Evolutionary conservation across 2,329 filamentous ascomycete species (phyloP).

Genomic region (Ceratocystis huliohia): DNA sequence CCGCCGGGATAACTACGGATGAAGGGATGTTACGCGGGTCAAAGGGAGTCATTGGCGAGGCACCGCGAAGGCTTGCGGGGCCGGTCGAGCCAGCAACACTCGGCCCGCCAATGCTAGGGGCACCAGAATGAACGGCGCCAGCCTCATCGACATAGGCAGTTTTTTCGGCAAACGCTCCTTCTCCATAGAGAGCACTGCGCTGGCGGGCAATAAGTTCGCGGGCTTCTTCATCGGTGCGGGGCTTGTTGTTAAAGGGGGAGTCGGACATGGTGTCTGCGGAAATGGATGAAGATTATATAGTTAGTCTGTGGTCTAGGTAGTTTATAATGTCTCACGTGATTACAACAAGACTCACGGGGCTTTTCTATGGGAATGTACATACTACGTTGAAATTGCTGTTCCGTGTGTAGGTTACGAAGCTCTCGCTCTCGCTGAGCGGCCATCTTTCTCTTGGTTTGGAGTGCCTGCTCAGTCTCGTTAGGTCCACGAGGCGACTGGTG

Average conservation of each 20-base stretch:
- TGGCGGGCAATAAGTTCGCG: slow-evolving; percentile 92
- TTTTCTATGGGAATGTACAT: slow-evolving; percentile 33
- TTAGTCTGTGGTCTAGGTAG: not conserved
- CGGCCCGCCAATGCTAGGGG: slow-evolving; percentile 51
- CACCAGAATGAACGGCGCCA: slow-evolving; percentile 48
- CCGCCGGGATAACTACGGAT: slow-evolving; percentile 28
- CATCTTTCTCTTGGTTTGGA: slow-evolving; percentile 98
- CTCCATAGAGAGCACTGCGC: slow-evolving; percentile 85
- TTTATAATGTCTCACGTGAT: not conserved
- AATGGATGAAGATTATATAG: not conserved
- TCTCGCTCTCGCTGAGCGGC: slow-evolving; percentile 97
- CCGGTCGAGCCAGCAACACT: slow-evolving; percentile 31
- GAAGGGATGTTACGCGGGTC: slow-evolving; percentile 33
- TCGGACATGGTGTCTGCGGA: slow-evolving; percentile 40
- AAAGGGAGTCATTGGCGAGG: slow-evolving; percentile 65
- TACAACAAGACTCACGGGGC: not conserved
- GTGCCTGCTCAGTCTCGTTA: slow-evolving; percentile 92
- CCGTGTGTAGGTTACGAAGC: slow-evolving; percentile 98
- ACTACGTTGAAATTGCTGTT: slow-evolving; percentile 99
- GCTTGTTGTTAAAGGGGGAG: slow-evolving; percentile 43
- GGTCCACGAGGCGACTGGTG: slow-evolving; percentile 69
- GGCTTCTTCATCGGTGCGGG: slow-evolving; percentile 89
- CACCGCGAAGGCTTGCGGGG: slow-evolving; percentile 53
- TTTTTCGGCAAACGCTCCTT: slow-evolving; percentile 55
- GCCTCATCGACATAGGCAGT: slow-evolving; percentile 56